These are phyloP conservation scores for Colletotrichum destructivum DNA, from an alignment of 2,329 filamentous ascomycete species.

Conservation along the genomic window DNA sequence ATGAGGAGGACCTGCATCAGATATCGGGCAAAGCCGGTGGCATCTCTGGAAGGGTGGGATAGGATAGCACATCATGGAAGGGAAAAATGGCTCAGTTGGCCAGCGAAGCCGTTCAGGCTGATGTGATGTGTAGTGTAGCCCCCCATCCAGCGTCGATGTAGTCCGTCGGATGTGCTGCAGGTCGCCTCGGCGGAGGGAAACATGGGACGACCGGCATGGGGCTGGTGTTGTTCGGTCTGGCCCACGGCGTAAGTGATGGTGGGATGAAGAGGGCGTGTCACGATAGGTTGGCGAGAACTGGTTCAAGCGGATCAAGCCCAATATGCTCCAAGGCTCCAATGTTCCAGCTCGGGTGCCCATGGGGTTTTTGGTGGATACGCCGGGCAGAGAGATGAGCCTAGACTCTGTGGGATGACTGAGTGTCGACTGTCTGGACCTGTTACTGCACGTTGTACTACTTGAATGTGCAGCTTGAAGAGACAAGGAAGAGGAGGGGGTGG, in stretches of 20 bases:
- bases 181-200: not conserved
- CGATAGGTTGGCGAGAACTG: slow-evolving; percentile 17
- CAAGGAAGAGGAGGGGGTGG: slow-evolving; percentile 3
- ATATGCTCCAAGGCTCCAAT: not conserved
- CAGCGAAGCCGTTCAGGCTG: slow-evolving; percentile 29
- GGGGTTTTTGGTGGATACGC: slow-evolving; percentile 13
- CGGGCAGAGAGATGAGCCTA: not conserved
- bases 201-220: slow-evolving; percentile 4
- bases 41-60: not conserved
- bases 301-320: not conserved
- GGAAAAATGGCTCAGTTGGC: slow-evolving; percentile 35
- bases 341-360: not conserved
- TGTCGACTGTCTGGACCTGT: too few species aligned
- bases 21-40: slow-evolving; percentile 26
- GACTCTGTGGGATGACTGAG: not conserved
- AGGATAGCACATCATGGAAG: not conserved
- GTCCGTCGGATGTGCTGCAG: not conserved
- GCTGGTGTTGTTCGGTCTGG: not conserved
- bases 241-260: not conserved
- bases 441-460: not conserved
- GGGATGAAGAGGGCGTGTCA: not conserved
- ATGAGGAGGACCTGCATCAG: slow-evolving; percentile 6
- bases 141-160: not conserved
- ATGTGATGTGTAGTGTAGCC: slow-evolving; percentile 18
- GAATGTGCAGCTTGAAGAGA: not conserved